Percentiles rank a stretch among this genome's conserved stretches.
These are phyloP conservation scores for Vigna trinervia DNA, from an alignment of 306 rosid genomes.

Conservation along the genomic window DNA sequence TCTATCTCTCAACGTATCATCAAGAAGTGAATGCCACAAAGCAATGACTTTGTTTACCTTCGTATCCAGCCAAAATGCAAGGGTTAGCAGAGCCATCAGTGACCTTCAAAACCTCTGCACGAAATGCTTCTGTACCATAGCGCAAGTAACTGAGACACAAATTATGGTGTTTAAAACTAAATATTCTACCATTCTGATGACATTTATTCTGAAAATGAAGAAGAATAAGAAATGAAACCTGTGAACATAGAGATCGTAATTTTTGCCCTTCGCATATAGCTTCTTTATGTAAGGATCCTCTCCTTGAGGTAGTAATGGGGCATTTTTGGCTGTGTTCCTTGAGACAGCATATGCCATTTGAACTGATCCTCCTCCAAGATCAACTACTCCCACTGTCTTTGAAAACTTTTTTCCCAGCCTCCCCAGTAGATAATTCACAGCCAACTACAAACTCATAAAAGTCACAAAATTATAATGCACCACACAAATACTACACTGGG, in stretches of 20 bases:
- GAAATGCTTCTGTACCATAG: conserved; percentile 72
- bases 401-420: conserved; percentile 62
- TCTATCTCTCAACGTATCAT: not conserved
- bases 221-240: conserved; percentile 50
- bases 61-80: conserved; percentile 68
- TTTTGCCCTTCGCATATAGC: conserved; percentile 62
- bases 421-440: conserved; percentile 72
- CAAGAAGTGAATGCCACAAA: not conserved
- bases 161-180: not conserved
- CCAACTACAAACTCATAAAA: conserved; percentile 49
- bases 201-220: not conserved
- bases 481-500: too few relatives aligned
- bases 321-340: conserved; percentile 56
- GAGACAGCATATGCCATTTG: conserved; percentile 93
- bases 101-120: conserved; percentile 73
- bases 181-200: not conserved
- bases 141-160: conserved; percentile 64
- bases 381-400: conserved; percentile 77
- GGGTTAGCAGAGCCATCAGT: conserved; percentile 60
- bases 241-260: conserved; percentile 81
- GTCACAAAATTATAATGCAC: too few relatives aligned
- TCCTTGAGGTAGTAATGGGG: conserved; percentile 58
- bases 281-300: conserved; percentile 65
- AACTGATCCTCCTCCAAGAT: conserved; percentile 89
- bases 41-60: conserved; percentile 55